Percentiles rank a stretch among this genome's conserved stretches.
phyloP scores from a whole-genome alignment of 2,329 filamentous ascomycete species.

The Nigrospora oryzae region DNA sequence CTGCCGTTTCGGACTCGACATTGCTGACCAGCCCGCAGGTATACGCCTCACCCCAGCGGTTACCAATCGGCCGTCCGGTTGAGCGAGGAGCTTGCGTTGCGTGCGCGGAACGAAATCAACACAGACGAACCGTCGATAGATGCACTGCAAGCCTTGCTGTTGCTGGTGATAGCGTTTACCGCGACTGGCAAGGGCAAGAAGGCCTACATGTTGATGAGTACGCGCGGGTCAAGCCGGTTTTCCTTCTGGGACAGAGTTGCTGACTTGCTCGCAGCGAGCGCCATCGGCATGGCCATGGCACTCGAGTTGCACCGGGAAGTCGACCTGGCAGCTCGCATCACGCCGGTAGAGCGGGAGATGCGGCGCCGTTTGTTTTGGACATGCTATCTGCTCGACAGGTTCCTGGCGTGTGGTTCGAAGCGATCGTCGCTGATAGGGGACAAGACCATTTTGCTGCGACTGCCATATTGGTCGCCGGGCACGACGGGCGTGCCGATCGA shows the following conservation, averaged over 20 bases:
- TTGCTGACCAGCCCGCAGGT: conserved; percentile 36
- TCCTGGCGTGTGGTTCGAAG: conserved; percentile 72
- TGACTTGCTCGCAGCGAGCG: conserved; percentile 49
- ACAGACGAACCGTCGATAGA: conserved; percentile 77
- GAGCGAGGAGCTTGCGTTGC: conserved; percentile 65
- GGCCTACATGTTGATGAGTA: conserved; percentile 79
- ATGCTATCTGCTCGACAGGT: conserved; percentile 81
- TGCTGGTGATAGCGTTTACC: conserved; percentile 68
- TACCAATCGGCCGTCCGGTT: conserved; percentile 59
- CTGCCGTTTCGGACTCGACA: not conserved
- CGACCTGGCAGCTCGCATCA: conserved; percentile 52
- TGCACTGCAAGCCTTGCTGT: conserved; percentile 63
- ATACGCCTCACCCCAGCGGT: conserved; percentile 58
- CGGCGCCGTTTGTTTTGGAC: conserved; percentile 80
- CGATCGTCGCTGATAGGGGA: conserved; percentile 74
- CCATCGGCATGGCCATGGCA: conserved; percentile 75
- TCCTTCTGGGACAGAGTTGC: conserved; percentile 5
- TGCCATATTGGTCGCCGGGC: conserved; percentile 66
- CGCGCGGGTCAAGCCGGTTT: conserved; percentile 6
- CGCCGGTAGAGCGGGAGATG: conserved; percentile 64
- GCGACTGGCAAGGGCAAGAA: conserved; percentile 75
- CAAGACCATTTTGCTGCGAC: conserved; percentile 63
- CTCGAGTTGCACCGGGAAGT: conserved; percentile 74
- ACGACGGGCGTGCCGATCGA: conserved; percentile 56
- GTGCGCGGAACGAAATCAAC: conserved; percentile 62